Percentiles rank a stretch among this genome's conserved stretches.
Evolutionary conservation across 768 basidiomycete species (phyloP).

Genomic region (Lepiota brunneoincarnata): DNA sequence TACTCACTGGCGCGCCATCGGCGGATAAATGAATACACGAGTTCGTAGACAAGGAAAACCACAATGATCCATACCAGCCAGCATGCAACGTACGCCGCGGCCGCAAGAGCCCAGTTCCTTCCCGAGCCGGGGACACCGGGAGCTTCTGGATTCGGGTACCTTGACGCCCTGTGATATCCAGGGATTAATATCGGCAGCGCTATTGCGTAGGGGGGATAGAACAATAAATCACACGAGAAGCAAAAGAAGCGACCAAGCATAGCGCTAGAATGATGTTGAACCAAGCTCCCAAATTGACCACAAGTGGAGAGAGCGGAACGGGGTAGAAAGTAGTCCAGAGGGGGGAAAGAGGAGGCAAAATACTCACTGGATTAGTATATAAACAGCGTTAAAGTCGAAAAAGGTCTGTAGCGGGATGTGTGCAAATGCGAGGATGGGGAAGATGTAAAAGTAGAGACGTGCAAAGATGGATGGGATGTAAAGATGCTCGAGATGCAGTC

Average conservation of each 20-base stretch:
- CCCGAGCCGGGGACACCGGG: slow-evolving; percentile 56
- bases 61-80: slow-evolving; percentile 74
- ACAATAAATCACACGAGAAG: slow-evolving; percentile 7
- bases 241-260: slow-evolving; percentile 2
- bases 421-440: slow-evolving; percentile 68
- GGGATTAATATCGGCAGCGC: slow-evolving; percentile 1
- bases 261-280: slow-evolving; percentile 4
- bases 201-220: neutral
- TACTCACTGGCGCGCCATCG: slow-evolving; percentile 80
- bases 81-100: slow-evolving; percentile 80
- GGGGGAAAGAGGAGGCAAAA: slow-evolving; percentile 13
- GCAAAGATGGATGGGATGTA: slow-evolving; percentile 54
- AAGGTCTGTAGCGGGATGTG: slow-evolving; percentile 78
- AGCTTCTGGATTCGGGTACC: slow-evolving; percentile 67
- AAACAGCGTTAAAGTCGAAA: slow-evolving; percentile 88
- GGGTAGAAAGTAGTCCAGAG: slow-evolving; percentile 4
- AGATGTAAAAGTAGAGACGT: slow-evolving; percentile 64
- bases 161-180: slow-evolving; percentile 54
- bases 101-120: slow-evolving; percentile 78
- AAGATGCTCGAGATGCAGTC: slow-evolving; percentile 66
- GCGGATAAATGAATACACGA: slow-evolving; percentile 71
- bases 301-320: neutral
- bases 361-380: slow-evolving; percentile 79
- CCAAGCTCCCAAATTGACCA: neutral
- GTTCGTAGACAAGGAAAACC: slow-evolving; percentile 74